These are phyloP conservation scores for Phytophthora tubulina DNA, from an alignment of 352 stramenopile species.

Conservation along the genomic window DNA sequence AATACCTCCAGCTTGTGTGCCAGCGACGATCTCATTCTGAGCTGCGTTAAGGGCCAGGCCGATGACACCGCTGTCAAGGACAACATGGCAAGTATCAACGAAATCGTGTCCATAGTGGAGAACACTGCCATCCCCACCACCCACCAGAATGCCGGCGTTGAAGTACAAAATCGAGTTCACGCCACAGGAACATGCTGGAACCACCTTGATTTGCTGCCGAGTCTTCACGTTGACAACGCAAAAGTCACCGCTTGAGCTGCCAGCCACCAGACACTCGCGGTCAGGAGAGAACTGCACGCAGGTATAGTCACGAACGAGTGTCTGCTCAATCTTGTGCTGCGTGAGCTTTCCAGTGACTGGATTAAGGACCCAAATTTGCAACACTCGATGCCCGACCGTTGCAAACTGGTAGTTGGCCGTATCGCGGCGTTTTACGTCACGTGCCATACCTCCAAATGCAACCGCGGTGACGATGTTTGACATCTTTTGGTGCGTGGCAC, in stretches of 20 bases:
- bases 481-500: conserved; percentile 83
- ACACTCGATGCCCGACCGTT: conserved; percentile 74
- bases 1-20: conserved; percentile 82
- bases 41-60: conserved; percentile 67
- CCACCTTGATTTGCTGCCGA: conserved; percentile 68
- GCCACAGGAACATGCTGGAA: conserved; percentile 85
- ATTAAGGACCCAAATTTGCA: conserved; percentile 90
- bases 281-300: conserved; percentile 86
- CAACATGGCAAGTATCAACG: conserved; percentile 73
- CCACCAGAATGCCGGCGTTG: conserved; percentile 63
- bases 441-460: conserved; percentile 86
- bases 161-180: conserved; percentile 72
- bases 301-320: conserved; percentile 85
- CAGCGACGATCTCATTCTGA: conserved; percentile 77
- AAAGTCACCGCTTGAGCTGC: conserved; percentile 91
- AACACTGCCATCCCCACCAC: conserved; percentile 89
- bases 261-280: conserved; percentile 82
- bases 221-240: conserved; percentile 84
- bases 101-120: conserved; percentile 81
- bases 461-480: conserved; percentile 64
- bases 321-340: conserved; percentile 78
- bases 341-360: conserved; percentile 82
- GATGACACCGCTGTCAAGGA: conserved; percentile 73
- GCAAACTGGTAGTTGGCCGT: conserved; percentile 91
- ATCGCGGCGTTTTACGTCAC: conserved; percentile 93